A percentile compares a stretch with the other conserved stretches of the same genome.
Evolutionary conservation across 208 protist genomes (phyloP).

Genomic region (Trypanosoma grayi): DNA sequence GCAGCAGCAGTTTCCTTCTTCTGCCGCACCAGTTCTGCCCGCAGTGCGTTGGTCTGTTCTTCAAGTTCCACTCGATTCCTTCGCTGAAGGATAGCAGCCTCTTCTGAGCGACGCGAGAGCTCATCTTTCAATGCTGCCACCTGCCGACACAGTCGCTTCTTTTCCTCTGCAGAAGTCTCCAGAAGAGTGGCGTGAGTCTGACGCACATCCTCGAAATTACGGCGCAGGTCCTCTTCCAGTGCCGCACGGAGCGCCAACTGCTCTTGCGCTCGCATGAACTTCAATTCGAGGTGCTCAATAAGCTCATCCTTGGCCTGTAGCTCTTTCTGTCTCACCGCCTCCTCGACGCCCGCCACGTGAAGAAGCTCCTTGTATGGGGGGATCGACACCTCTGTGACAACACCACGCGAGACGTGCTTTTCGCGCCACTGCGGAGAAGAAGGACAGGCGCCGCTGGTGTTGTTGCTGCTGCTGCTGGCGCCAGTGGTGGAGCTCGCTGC

Average conservation of each 20-base stretch:
- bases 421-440: conserved; percentile 27
- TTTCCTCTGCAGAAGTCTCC: conserved; percentile 12
- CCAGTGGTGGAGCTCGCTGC: neutral
- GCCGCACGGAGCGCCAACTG: conserved; percentile 44
- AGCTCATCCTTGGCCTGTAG: conserved; percentile 17
- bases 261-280: conserved; percentile 39
- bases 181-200: conserved; percentile 15
- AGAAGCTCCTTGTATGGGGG: conserved; percentile 15
- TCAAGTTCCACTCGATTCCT: conserved; percentile 22
- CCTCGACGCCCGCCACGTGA: conserved; percentile 9
- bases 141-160: conserved; percentile 29
- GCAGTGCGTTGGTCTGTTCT: conserved; percentile 29
- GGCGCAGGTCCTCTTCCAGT: conserved; percentile 54
- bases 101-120: conserved; percentile 56
- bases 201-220: conserved; percentile 39
- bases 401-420: conserved; percentile 48
- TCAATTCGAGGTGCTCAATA: conserved; percentile 20
- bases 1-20: conserved; percentile 11
- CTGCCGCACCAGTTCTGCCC: conserved; percentile 20
- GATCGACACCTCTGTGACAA: conserved; percentile 28
- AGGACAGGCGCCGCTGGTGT: neutral
- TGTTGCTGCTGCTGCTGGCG: conserved; percentile 9
- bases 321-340: conserved; percentile 22
- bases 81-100: conserved; percentile 39
- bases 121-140: conserved; percentile 77